phyloP scores from a whole-genome alignment of 1,284 basidiomycete species.

The Takashimella tepidaria region DNA sequence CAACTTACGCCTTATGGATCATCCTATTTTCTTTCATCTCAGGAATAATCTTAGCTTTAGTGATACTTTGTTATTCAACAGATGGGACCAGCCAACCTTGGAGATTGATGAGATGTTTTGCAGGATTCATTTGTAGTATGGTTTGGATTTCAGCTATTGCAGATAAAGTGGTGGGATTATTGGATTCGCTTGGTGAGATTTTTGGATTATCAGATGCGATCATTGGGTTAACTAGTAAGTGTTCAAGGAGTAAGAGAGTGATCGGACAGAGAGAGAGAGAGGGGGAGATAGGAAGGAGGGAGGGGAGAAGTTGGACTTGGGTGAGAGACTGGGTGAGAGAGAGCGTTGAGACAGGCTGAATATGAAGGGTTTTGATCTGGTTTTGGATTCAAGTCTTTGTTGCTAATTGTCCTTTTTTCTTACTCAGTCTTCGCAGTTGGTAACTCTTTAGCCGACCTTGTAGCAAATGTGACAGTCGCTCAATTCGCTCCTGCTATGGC shows the following conservation, averaged over 20 bases:
- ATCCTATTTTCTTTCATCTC: conserved; percentile 54
- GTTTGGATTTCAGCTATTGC: conserved; percentile 96
- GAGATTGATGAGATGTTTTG: conserved; percentile 69
- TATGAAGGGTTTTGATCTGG: too few relatives aligned
- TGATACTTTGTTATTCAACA: conserved; percentile 61
- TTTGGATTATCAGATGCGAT: conserved; percentile 96
- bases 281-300: too few relatives aligned
- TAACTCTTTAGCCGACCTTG: conserved; percentile 91
- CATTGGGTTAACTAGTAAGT: conserved; percentile 71
- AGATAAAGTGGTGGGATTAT: conserved; percentile 82
- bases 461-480: conserved; percentile 91
- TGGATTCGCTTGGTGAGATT: conserved; percentile 88
- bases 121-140: conserved; percentile 82
- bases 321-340: too few relatives aligned
- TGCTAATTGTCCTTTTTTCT: conserved; percentile 4
- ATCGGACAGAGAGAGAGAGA: too few relatives aligned
- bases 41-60: conserved; percentile 55
- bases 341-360: too few relatives aligned
- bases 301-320: too few relatives aligned
- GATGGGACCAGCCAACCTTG: conserved; percentile 59
- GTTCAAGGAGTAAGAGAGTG: not conserved
- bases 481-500: conserved; percentile 51
- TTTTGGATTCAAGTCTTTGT: too few relatives aligned
- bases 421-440: conserved; percentile 88
- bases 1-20: conserved; percentile 55